phyloP scores from a whole-genome alignment of 768 basidiomycete genomes.

The Kwoniella mangroviensis region DNA sequence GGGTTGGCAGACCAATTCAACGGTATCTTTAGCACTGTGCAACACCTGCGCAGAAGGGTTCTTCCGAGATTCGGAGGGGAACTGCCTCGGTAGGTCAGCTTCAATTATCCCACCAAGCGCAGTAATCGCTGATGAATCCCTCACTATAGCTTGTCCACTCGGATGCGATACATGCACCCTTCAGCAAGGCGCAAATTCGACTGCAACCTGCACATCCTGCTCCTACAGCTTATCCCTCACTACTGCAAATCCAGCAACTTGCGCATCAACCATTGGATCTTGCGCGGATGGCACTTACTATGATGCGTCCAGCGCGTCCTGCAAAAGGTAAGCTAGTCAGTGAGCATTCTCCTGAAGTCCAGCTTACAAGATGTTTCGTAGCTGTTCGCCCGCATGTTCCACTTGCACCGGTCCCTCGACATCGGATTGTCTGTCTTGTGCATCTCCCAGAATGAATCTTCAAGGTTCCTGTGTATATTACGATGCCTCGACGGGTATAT shows the following conservation, averaged over 20 bases:
- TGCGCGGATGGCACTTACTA: slow-evolving; percentile 51
- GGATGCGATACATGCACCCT: slow-evolving; percentile 47
- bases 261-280: slow-evolving; percentile 21
- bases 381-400: slow-evolving; percentile 55
- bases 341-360: slow-evolving; percentile 5
- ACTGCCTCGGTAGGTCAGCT: slow-evolving; percentile 44
- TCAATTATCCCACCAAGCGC: background rate
- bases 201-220: slow-evolving; percentile 39
- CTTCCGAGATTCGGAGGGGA: slow-evolving; percentile 34
- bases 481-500: slow-evolving; percentile 42
- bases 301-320: slow-evolving; percentile 30
- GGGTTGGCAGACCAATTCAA: slow-evolving; percentile 43
- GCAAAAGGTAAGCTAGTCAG: slow-evolving; percentile 48
- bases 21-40: slow-evolving; percentile 30
- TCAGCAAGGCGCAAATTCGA: slow-evolving; percentile 25
- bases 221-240: slow-evolving; percentile 21
- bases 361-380: slow-evolving; percentile 12
- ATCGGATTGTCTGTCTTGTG: slow-evolving; percentile 50
- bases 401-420: slow-evolving; percentile 51
- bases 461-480: slow-evolving; percentile 50
- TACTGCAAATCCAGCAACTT: slow-evolving; percentile 35
- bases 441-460: slow-evolving; percentile 48
- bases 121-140: background rate
- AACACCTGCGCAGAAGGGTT: slow-evolving; percentile 46
- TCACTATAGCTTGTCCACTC: slow-evolving; percentile 47